phyloP scores from a whole-genome alignment of 2,329 filamentous ascomycete genomes.

The Hypoxylon sp. region DNA sequence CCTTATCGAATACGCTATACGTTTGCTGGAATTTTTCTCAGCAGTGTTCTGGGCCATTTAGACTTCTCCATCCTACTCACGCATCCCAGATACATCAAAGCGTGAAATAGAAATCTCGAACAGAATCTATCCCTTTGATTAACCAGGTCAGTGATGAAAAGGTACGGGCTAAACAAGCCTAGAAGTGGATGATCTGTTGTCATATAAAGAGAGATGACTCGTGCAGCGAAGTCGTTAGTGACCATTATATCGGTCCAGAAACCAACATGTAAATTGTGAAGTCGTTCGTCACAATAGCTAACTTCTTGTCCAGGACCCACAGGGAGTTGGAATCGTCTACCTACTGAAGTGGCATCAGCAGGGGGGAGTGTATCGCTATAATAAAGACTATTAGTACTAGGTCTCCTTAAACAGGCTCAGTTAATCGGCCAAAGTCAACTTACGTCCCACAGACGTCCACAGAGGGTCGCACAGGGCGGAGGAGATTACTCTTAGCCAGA shows the following conservation, averaged over 20 bases:
- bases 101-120: slow-evolving; percentile 56
- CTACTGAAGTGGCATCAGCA: slow-evolving; percentile 10
- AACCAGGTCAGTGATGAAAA: slow-evolving; percentile 56
- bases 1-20: slow-evolving; percentile 54
- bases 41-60: background rate
- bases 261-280: slow-evolving; percentile 51
- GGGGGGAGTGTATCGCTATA: background rate
- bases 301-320: slow-evolving; percentile 20
- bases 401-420: background rate
- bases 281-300: slow-evolving; percentile 51
- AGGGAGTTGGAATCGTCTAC: slow-evolving; percentile 28
- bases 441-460: background rate
- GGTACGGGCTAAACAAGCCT: slow-evolving; percentile 55
- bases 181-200: slow-evolving; percentile 59
- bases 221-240: slow-evolving; percentile 52
- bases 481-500: slow-evolving; percentile 29
- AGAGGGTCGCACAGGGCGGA: slow-evolving; percentile 5
- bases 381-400: background rate
- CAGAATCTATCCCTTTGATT: slow-evolving; percentile 49
- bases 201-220: slow-evolving; percentile 57
- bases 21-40: slow-evolving; percentile 53
- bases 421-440: slow-evolving; percentile 15
- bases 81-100: slow-evolving; percentile 56
- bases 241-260: slow-evolving; percentile 57
- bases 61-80: slow-evolving; percentile 49